Base-by-base conservation (phyloP, 768 basidiomycete species). In the Cystobasidiopsis lactophilus region DNA sequence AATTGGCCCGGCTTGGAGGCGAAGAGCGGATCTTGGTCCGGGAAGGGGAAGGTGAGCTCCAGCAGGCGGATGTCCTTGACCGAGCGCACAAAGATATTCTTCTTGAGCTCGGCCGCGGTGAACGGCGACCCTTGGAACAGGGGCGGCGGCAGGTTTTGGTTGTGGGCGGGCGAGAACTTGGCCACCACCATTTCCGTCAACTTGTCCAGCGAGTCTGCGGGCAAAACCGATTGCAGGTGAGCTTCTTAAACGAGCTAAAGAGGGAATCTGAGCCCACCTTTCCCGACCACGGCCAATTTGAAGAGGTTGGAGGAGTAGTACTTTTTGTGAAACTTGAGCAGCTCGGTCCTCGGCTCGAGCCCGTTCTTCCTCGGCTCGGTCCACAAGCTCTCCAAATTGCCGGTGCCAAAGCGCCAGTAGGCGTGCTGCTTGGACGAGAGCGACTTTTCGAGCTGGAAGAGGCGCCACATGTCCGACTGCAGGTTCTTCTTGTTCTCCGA, bases 401-500 rank as follows among this genome's bases (percentile, higher is more conserved):
- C 70, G 1, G 70, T 71, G 7, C 69, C 69, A 49, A 71, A 71
- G 40, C 69, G 67, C 56, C 63, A 60, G 57, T 66, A 70, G 2
- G 63, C 60, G 53, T 71, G 70, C 63, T 60, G 38, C 59, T 59
- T 57, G 66, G 66, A 52, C 63, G 38, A 40, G 14, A 57, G 52
- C 23, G 80, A 74, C 66, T 96, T 96, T 67, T 82, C 84, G 24
- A 95, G 68, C 66, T 98, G 91, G 67, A 82, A 96, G 53, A 89
- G 77, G n/a, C 91, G 77, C 82, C 86, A 89, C 62, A 79, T 70
- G 63, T 95, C 86, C 2, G 73, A 26, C 64, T 91, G 89, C 44
- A 82, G 76, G 64, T 96, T 98, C 70, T 93, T 91, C 70, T 85
- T 85, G 72, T 95, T 80, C 65, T 98, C 93, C 0, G 85, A 91